Evolutionary conservation across 805 yeast genomes (phyloP).

Genomic region (Candida stauntonica): DNA sequence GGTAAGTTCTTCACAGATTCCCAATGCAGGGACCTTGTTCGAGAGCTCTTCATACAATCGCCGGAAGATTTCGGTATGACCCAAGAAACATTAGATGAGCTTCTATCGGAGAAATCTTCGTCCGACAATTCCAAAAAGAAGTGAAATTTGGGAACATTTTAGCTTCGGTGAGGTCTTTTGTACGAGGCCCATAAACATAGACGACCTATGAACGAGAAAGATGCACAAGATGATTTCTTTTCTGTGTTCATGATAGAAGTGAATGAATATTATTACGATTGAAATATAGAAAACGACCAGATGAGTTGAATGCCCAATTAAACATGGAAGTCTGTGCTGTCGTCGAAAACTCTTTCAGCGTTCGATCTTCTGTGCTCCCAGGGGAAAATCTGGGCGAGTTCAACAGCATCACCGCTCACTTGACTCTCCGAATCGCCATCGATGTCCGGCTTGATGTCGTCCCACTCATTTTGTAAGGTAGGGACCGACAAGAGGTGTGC

Average conservation of each 20-base stretch:
- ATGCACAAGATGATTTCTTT: too few species aligned
- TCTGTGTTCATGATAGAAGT: too few species aligned
- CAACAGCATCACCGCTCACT: too few species aligned
- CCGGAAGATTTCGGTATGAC: constrained; percentile 57
- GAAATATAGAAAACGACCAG: too few species aligned
- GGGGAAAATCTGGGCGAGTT: constrained; percentile 21
- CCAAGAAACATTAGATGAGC: constrained; percentile 34
- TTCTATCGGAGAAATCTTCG: not conserved
- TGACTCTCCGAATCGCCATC: too few species aligned
- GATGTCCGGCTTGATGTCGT: too few species aligned
- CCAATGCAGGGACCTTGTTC: constrained; percentile 52
- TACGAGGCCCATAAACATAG: too few species aligned
- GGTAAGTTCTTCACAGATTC: constrained; percentile 47
- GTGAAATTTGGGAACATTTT: too few species aligned
- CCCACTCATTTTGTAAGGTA: constrained; percentile 12
- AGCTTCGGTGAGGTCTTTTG: too few species aligned
- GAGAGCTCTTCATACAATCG: constrained; percentile 47
- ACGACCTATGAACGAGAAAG: too few species aligned
- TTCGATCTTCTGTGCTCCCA: constrained; percentile 21
- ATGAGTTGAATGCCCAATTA: not conserved
- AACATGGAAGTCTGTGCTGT: constrained; percentile 18
- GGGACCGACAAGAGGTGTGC: constrained; percentile 13
- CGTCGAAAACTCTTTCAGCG: constrained; percentile 16
- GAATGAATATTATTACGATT: too few species aligned
- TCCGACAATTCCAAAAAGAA: not conserved